Conservation (phyloP, 371 early-diverging fungal genomes). For the Mycotypha africana region DNA sequence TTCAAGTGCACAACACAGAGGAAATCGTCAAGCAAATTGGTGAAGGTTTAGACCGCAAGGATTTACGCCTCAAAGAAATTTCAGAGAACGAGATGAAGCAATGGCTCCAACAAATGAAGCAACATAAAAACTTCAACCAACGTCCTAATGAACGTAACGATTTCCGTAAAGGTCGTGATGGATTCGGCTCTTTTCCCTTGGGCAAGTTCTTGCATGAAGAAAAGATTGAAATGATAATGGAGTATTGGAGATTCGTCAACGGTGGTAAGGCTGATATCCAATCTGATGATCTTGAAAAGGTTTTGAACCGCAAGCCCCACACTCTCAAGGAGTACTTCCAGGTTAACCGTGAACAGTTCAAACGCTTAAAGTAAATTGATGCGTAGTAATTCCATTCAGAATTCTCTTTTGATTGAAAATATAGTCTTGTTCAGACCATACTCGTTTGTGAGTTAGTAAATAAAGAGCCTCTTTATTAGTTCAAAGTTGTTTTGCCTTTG, state of each 20-base stretch:
- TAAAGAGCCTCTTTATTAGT: no score
- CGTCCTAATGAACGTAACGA: conserved; percentile 15
- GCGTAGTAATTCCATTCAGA: no score
- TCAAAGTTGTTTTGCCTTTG: no score
- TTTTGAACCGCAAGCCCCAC: conserved; percentile 25
- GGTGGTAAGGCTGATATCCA: conserved; percentile 16
- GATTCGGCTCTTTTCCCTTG: conserved; percentile 24
- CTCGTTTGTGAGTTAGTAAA: no score
- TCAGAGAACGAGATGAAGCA: conserved; percentile 13
- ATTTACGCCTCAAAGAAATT: conserved; percentile 16
- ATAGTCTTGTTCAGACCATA: no score
- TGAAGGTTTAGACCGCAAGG: conserved; percentile 17
- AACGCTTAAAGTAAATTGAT: conserved; percentile 27
- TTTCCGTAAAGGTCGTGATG: conserved; percentile 10
- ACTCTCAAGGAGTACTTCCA: conserved; percentile 25
- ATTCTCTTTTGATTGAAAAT: no score
- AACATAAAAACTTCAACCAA: conserved; percentile 22
- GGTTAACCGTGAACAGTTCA: conserved; percentile 35
- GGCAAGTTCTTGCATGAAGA: conserved; percentile 26
- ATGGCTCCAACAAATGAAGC: conserved; percentile 20
- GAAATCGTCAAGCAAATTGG: conserved; percentile 25
- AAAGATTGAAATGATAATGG: conserved; percentile 19
- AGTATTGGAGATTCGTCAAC: conserved; percentile 23
- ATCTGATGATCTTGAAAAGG: conserved; percentile 22
- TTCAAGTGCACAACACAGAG: conserved; percentile 2